phyloP scores from a whole-genome alignment of 129 eudicot genomes.

The Centella asiatica region DNA sequence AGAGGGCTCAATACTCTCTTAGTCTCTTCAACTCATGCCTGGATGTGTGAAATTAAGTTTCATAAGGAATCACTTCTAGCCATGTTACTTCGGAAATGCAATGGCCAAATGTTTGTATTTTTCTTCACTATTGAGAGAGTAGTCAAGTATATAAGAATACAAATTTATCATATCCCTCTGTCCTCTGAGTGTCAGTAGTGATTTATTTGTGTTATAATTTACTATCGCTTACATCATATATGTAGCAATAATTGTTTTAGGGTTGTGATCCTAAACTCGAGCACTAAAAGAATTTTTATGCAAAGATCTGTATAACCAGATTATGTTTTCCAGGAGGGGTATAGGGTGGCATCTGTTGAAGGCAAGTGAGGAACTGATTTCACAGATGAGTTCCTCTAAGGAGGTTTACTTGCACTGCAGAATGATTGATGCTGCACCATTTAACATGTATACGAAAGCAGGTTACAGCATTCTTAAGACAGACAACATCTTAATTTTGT shows the following conservation, averaged over 20 bases:
- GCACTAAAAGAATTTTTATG: background rate
- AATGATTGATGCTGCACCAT: constrained; percentile 83
- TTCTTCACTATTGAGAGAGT: too few species aligned
- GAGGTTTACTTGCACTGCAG: constrained; percentile 88
- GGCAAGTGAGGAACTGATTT: constrained; percentile 88
- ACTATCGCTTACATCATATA: background rate
- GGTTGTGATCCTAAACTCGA: background rate
- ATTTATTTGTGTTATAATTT: background rate
- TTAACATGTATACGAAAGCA: constrained; percentile 89
- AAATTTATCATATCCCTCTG: too few species aligned
- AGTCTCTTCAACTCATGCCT: too few species aligned
- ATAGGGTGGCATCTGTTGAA: constrained; percentile 94
- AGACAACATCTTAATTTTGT: constrained; percentile 61
- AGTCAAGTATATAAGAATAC: too few species aligned
- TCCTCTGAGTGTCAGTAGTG: too few species aligned
- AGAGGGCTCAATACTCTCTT: too few species aligned
- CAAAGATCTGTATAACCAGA: background rate
- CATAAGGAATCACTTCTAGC: too few species aligned
- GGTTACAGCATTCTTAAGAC: constrained; percentile 73
- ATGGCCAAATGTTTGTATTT: too few species aligned
- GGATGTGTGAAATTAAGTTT: too few species aligned
- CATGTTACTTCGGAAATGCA: too few species aligned
- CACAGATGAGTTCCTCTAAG: constrained; percentile 61
- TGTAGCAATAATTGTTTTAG: too few species aligned
- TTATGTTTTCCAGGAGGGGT: constrained; percentile 60